Conservation (phyloP, 352 stramenopile genomes). For the Globisporangium echinulatum region DNA sequence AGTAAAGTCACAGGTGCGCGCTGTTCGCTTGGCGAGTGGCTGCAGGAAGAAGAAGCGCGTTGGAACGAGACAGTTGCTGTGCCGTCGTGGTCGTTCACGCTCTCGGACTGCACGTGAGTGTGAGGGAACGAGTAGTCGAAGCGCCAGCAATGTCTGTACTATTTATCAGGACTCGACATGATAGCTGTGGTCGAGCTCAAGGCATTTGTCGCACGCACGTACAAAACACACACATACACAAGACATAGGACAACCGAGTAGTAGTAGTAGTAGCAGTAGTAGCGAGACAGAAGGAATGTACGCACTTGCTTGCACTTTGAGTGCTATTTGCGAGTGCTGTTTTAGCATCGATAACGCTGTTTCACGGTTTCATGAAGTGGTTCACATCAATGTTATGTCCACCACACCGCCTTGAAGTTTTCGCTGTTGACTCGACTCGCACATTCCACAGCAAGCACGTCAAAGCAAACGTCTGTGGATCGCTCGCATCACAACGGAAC, state of each 20-base stretch:
- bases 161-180: slow-evolving; percentile 6
- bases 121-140: background rate
- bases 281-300: background rate
- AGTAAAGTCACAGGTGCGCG: slow-evolving; percentile 3
- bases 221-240: background rate
- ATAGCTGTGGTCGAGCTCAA: background rate
- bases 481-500: background rate
- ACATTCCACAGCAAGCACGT: too few species aligned
- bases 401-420: too few species aligned
- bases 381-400: too few species aligned
- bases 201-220: background rate
- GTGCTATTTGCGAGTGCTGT: too few species aligned
- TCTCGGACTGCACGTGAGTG: slow-evolving; percentile 38
- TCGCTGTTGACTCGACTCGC: too few species aligned
- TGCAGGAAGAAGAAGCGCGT: slow-evolving; percentile 48
- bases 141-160: slow-evolving; percentile 5
- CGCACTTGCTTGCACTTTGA: too few species aligned
- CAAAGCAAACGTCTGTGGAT: too few species aligned
- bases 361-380: too few species aligned
- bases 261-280: too few species aligned
- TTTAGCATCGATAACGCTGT: too few species aligned
- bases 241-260: too few species aligned
- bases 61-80: slow-evolving; percentile 47
- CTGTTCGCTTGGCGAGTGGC: slow-evolving; percentile 45
- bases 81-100: slow-evolving; percentile 52